Base-by-base conservation (phyloP, 2,329 filamentous ascomycete genomes). In the Aspergillus flavus region DNA sequence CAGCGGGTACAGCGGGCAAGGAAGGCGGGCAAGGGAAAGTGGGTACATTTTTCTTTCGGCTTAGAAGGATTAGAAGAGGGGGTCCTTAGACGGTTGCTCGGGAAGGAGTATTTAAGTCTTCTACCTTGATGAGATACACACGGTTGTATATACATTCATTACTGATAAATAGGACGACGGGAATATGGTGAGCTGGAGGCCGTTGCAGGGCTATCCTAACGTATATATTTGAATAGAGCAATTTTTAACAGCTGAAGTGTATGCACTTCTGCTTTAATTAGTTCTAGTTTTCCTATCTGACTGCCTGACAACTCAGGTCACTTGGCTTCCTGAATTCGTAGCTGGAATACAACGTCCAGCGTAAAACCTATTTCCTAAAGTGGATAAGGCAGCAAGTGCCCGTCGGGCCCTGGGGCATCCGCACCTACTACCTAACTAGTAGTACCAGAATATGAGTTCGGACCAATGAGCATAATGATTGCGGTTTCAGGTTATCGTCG, bases 1-100 rank as follows among this genome's bases (percentile, higher is more conserved):
- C 70, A 65, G 41, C 69, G 73, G 32, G 68, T 81, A 36, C 71
- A 72, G 53, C 62, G 60, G 39, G 61, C 74, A 4, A 69, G 79
- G 48, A 76, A 65, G 56, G 68, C 73, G 21, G 71, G 64, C 4
- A 69, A 69, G n/a, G 78, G 77, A 19, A 80, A 76, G 64, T 81
- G 79, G 78, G 68, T 80, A 11, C 72, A 77, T 58, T 74, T 79
- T 57, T 76, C 73, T 4, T 69, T 74, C 64, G 74, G 73, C 3
- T 41, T 71, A 7, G 72, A 74, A 36, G 68, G 66, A 1, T 39
- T 72, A 30, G 64, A 69, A 14, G 58, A 66, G 16, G 63, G 64
- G 62, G 55, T 66, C 11, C 55, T 72, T 6, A 65, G 58, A 46
- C 61, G 19, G 26, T 54, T 70, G 14, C 56, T 73, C 36, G 71